phyloP scores from a whole-genome alignment of 768 basidiomycete genomes.

The Kwoniella sp. region DNA sequence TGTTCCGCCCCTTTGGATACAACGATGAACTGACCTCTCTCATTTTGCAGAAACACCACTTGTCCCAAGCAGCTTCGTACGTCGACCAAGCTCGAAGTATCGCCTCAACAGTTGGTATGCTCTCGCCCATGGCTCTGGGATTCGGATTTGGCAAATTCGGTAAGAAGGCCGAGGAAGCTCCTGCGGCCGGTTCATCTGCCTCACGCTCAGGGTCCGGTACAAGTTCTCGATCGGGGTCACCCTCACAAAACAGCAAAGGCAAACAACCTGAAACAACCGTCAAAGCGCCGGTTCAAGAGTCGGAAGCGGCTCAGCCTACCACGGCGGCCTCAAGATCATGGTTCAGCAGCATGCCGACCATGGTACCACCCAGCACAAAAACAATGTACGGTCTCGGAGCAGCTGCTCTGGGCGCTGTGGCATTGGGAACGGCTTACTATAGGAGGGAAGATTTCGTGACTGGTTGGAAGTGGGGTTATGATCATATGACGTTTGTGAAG shows the following conservation, averaged over 20 bases:
- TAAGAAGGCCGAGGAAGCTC: slow-evolving; percentile 12
- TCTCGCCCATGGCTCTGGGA: slow-evolving; percentile 59
- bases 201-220: not conserved
- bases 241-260: slow-evolving; percentile 18
- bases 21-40: not conserved
- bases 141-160: slow-evolving; percentile 48
- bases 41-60: slow-evolving; percentile 65
- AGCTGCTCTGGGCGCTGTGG: slow-evolving; percentile 77
- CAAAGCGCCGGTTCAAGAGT: not conserved
- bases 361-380: slow-evolving; percentile 29
- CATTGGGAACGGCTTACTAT: slow-evolving; percentile 81
- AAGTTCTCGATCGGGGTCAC: not conserved
- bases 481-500: slow-evolving; percentile 87
- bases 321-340: slow-evolving; percentile 21
- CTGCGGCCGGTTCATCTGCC: slow-evolving; percentile 10
- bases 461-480: slow-evolving; percentile 73
- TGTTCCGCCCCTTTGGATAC: not conserved
- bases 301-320: not conserved
- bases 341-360: slow-evolving; percentile 21
- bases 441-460: slow-evolving; percentile 72
- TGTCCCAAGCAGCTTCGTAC: slow-evolving; percentile 72
- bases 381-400: slow-evolving; percentile 62
- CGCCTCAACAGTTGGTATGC: slow-evolving; percentile 62
- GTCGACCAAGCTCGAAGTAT: slow-evolving; percentile 68
- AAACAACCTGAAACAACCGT: slow-evolving; percentile 16